These are phyloP conservation scores for Artemisia annua DNA, from an alignment of 129 eudicot species.

Conservation along the genomic window DNA sequence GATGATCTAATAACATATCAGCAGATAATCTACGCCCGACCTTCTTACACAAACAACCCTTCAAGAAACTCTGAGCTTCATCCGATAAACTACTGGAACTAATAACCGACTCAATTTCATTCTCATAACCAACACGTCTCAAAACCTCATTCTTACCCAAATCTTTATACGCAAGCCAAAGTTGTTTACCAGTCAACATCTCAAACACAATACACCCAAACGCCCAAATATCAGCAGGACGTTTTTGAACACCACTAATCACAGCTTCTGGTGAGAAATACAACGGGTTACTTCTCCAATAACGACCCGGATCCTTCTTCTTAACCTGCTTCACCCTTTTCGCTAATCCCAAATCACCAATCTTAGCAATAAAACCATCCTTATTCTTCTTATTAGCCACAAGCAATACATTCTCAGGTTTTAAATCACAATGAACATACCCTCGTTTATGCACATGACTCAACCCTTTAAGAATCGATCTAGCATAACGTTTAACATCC, in stretches of 20 bases:
- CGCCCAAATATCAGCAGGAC: too few species aligned
- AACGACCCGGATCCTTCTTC: too few species aligned
- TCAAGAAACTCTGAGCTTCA: slow-evolving; percentile 55
- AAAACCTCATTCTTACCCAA: slow-evolving; percentile 46
- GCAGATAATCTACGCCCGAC: slow-evolving; percentile 40
- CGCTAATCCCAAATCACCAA: too few species aligned
- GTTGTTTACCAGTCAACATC: too few species aligned
- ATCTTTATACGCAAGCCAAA: slow-evolving; percentile 11
- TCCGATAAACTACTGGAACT: slow-evolving; percentile 37
- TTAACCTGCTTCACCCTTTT: too few species aligned
- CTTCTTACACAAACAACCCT: slow-evolving; percentile 62
- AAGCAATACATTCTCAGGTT: slow-evolving; percentile 55
- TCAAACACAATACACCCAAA: too few species aligned
- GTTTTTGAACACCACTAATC: too few species aligned
- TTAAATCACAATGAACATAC: slow-evolving; percentile 74
- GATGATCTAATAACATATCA: slow-evolving; percentile 30
- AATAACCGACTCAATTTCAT: slow-evolving; percentile 46
- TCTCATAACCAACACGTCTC: slow-evolving; percentile 48
- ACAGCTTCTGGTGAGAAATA: too few species aligned
- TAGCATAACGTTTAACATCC: slow-evolving; percentile 43
- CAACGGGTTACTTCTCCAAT: too few species aligned
- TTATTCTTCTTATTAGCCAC: too few species aligned
- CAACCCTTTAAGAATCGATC: slow-evolving; percentile 57
- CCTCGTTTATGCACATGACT: slow-evolving; percentile 42
- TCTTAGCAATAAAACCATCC: too few species aligned